phyloP scores from a whole-genome alignment of 768 basidiomycete genomes.

The Auricularia auricula-judae region DNA sequence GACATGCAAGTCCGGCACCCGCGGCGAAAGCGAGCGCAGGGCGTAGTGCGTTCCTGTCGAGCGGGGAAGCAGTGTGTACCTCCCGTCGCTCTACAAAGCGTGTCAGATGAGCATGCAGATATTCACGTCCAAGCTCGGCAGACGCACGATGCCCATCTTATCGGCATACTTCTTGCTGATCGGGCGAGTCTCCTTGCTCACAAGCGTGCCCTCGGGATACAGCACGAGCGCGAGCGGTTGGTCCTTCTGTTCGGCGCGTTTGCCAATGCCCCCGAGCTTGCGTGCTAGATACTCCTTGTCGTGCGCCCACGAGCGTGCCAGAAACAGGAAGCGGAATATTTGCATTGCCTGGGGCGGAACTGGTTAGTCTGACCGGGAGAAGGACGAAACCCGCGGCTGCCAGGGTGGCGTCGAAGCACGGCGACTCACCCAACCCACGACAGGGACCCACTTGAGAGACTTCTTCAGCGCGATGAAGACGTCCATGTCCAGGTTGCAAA shows the following conservation, averaged over 20 bases:
- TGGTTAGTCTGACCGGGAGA: background rate
- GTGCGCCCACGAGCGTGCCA: constrained; percentile 82
- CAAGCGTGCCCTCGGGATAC: constrained; percentile 94
- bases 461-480: constrained; percentile 91
- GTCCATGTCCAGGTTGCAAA: constrained; percentile 53
- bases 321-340: constrained; percentile 89
- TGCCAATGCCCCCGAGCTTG: constrained; percentile 58
- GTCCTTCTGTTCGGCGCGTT: constrained; percentile 52
- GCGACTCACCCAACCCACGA: constrained; percentile 72
- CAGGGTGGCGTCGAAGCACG: background rate
- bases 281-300: constrained; percentile 59
- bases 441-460: constrained; percentile 73
- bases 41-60: constrained; percentile 86
- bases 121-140: constrained; percentile 1
- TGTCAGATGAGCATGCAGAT: background rate
- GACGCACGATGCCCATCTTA: constrained; percentile 76
- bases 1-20: constrained; percentile 64
- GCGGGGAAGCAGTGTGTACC: constrained; percentile 75
- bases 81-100: constrained; percentile 55
- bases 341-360: constrained; percentile 62
- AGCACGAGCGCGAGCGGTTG: constrained; percentile 73
- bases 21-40: constrained; percentile 67
- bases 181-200: constrained; percentile 76
- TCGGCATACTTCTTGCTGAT: constrained; percentile 81
- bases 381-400: background rate